Evolutionary conservation across 2,329 filamentous ascomycete species (phyloP).

Genomic region (Penicillium hesseltinei): DNA sequence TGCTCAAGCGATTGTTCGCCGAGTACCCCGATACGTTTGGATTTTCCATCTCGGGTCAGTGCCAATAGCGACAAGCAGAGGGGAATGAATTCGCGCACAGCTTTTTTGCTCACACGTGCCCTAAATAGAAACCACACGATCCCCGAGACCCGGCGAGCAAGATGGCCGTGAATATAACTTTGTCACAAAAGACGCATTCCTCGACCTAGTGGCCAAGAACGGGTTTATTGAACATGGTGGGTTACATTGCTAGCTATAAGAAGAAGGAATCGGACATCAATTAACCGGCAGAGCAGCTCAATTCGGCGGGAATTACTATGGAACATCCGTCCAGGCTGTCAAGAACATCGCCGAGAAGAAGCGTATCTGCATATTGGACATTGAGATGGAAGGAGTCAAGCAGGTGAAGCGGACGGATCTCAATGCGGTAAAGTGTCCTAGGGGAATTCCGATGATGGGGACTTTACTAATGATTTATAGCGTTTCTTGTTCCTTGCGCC

Average conservation of each 20-base stretch:
- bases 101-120: conserved; percentile 11
- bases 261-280: background rate
- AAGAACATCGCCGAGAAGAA: conserved; percentile 69
- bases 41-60: conserved; percentile 43
- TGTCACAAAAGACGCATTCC: conserved; percentile 64
- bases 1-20: conserved; percentile 43
- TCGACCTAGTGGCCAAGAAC: conserved; percentile 62
- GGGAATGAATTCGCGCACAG: conserved; percentile 2
- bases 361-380: conserved; percentile 80
- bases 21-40: conserved; percentile 45
- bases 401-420: conserved; percentile 78
- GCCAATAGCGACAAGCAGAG: background rate
- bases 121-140: conserved; percentile 70
- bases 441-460: background rate
- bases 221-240: conserved; percentile 74
- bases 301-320: conserved; percentile 84
- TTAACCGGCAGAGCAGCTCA: conserved; percentile 51
- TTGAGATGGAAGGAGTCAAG: conserved; percentile 98
- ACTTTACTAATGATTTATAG: background rate
- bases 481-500: conserved; percentile 84
- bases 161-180: conserved; percentile 82
- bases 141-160: conserved; percentile 70
- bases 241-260: background rate
- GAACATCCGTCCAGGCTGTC: conserved; percentile 77
- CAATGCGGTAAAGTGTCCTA: conserved; percentile 49